Evolutionary conservation across 192 early-diverging fungal genomes (phyloP).

Genomic region (Linnemannia exigua): DNA sequence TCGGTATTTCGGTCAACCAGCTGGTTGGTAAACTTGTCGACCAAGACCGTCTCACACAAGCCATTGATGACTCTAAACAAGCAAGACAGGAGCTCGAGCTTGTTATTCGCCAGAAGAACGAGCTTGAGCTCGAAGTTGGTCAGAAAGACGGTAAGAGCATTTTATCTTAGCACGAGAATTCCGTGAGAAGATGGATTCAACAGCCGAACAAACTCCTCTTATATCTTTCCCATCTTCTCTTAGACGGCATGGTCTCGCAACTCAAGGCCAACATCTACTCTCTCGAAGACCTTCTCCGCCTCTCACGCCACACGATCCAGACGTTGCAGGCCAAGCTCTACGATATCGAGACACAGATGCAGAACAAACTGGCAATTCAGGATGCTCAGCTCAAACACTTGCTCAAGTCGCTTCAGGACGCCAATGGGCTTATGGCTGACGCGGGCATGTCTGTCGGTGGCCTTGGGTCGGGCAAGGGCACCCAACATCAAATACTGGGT

Average conservation of each 20-base stretch:
- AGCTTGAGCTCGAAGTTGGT: constrained; percentile 79
- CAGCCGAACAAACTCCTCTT: background rate
- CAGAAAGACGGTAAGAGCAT: constrained; percentile 71
- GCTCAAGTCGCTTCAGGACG: constrained; percentile 69
- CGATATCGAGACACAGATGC: constrained; percentile 77
- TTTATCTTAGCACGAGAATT: background rate
- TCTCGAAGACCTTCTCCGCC: constrained; percentile 79
- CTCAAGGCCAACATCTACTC: constrained; percentile 78
- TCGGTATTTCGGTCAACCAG: constrained; percentile 76
- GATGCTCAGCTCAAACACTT: constrained; percentile 79
- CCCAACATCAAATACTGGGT: background rate
- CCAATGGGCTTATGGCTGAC: constrained; percentile 67
- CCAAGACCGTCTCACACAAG: constrained; percentile 78
- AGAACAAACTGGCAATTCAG: constrained; percentile 75
- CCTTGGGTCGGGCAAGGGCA: constrained; percentile 10
- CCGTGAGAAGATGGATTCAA: too few species aligned
- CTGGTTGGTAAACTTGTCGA: constrained; percentile 83
- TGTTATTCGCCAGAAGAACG: constrained; percentile 75
- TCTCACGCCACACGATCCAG: constrained; percentile 82
- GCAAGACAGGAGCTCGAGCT: constrained; percentile 75
- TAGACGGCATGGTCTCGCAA: constrained; percentile 72
- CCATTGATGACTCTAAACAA: constrained; percentile 77
- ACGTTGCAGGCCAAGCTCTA: constrained; percentile 79
- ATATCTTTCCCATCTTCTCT: background rate
- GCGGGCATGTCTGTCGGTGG: constrained; percentile 30